Conservation (phyloP, 768 basidiomycete genomes). For the Trametes cubensis region DNA sequence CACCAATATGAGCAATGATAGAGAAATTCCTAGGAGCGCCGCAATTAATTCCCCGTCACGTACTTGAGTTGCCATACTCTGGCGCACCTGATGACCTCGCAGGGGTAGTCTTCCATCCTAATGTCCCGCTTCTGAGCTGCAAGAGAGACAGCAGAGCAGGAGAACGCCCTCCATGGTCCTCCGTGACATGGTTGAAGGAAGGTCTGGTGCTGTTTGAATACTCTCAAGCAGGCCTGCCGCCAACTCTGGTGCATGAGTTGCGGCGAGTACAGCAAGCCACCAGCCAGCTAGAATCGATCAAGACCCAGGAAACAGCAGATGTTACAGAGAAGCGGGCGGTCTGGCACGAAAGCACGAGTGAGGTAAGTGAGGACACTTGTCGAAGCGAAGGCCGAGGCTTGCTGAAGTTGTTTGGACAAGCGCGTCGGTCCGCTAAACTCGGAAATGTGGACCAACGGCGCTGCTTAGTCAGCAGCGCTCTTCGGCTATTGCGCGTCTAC, state of each 20-base stretch:
- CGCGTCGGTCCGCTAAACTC: background rate
- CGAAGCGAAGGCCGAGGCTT: background rate
- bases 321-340: too few relatives aligned
- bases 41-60: background rate
- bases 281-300: background rate
- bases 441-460: constrained; percentile 10
- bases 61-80: constrained; percentile 7
- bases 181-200: constrained; percentile 47
- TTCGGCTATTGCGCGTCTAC: background rate
- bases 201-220: constrained; percentile 23
- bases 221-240: constrained; percentile 31
- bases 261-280: background rate
- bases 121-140: constrained; percentile 39
- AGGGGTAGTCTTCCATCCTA: constrained; percentile 64
- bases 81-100: constrained; percentile 68
- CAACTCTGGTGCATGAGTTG: constrained; percentile 30
- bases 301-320: background rate
- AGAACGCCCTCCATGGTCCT: constrained; percentile 31
- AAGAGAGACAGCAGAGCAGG: constrained; percentile 32
- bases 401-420: background rate
- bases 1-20: constrained; percentile 95
- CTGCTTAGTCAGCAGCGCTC: constrained; percentile 26
- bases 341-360: background rate
- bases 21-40: constrained; percentile 74
- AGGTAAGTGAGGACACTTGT: background rate